Conservation (phyloP, 2,329 filamentous ascomycete species). For the Penicillium polonicum region DNA sequence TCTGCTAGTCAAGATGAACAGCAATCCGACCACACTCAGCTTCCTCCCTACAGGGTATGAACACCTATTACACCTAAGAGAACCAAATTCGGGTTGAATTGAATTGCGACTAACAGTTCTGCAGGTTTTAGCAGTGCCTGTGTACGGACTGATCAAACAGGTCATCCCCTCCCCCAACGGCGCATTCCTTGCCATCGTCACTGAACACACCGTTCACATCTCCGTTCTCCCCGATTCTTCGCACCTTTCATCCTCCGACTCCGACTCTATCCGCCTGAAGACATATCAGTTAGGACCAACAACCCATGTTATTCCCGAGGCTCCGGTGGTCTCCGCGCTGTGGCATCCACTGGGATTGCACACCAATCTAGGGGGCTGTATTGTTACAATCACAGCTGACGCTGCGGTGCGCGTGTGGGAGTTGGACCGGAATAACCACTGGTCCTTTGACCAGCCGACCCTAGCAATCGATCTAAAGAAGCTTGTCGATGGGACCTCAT, state of each 20-base stretch:
- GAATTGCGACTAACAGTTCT: constrained; percentile 11
- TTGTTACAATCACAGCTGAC: constrained; percentile 86
- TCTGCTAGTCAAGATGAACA: constrained; percentile 19
- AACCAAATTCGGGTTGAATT: background rate
- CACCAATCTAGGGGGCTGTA: constrained; percentile 64
- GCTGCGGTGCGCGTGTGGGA: constrained; percentile 91
- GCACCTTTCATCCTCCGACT: constrained; percentile 69
- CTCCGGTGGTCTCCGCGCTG: constrained; percentile 73
- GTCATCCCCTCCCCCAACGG: constrained; percentile 79
- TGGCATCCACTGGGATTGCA: constrained; percentile 88
- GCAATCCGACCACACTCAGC: constrained; percentile 36
- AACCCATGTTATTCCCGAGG: constrained; percentile 82
- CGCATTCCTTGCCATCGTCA: constrained; percentile 80
- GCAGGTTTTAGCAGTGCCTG: constrained; percentile 72
- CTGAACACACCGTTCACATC: constrained; percentile 83
- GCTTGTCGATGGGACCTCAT: constrained; percentile 76
- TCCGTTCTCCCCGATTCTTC: constrained; percentile 78
- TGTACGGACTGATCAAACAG: constrained; percentile 80
- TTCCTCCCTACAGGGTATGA: constrained; percentile 32
- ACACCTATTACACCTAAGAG: background rate
- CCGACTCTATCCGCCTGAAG: constrained; percentile 70
- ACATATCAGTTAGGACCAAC: constrained; percentile 91
- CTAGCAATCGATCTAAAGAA: constrained; percentile 86
- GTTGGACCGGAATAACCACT: constrained; percentile 75
- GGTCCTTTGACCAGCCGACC: constrained; percentile 80